Percentiles rank a stretch among this genome's conserved stretches.
Conservation (phyloP, 257 asterid species). For the Asclepias syriaca region DNA sequence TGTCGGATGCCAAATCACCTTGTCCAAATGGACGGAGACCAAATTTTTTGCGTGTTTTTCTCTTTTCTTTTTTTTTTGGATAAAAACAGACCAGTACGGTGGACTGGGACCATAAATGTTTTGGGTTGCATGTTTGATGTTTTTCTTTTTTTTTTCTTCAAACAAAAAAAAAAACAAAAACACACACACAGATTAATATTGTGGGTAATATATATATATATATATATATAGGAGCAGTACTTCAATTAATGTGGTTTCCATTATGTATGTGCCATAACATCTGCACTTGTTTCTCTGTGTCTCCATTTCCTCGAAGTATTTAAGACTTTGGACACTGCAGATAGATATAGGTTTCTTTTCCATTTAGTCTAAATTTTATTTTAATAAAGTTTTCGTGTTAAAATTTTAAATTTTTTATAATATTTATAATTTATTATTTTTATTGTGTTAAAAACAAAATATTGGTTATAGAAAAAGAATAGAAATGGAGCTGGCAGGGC, state of each 20-base stretch:
- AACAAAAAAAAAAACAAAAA: too few relatives aligned
- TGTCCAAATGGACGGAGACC: constrained; percentile 12
- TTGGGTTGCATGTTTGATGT: constrained; percentile 13
- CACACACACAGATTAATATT: too few relatives aligned
- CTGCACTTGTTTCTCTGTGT: not conserved
- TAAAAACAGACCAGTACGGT: too few relatives aligned
- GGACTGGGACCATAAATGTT: constrained; percentile 22
- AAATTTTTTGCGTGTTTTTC: not conserved
- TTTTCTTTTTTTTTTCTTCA: not conserved
- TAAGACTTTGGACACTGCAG: not conserved
- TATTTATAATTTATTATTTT: too few relatives aligned
- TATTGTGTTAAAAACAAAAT: too few relatives aligned
- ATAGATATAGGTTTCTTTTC: not conserved
- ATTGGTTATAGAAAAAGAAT: too few relatives aligned
- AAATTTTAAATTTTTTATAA: too few relatives aligned
- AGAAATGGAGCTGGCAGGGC: constrained; percentile 10
- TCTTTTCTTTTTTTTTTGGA: too few relatives aligned
- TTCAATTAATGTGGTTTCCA: not conserved
- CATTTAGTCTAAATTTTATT: too few relatives aligned
- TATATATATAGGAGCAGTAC: not conserved
- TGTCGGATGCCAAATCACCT: constrained; percentile 9
- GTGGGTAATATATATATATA: too few relatives aligned
- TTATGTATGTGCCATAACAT: not conserved
- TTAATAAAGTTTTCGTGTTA: too few relatives aligned
- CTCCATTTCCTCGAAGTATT: not conserved